Conservation (phyloP, 768 basidiomycete species). For the Leccinellum rugosiceps region DNA sequence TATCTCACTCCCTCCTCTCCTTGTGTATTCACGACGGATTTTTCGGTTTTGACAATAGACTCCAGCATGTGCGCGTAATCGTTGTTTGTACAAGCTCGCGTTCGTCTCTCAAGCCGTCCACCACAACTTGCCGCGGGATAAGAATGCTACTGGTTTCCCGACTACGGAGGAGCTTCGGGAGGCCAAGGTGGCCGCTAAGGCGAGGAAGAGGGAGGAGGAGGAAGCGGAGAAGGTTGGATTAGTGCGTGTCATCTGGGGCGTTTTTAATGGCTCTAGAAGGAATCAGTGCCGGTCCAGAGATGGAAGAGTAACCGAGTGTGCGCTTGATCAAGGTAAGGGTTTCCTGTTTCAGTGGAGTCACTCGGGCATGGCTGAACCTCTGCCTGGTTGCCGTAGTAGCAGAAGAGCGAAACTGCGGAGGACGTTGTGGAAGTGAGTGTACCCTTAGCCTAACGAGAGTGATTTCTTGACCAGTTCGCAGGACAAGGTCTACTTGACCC, state of each 20-base stretch:
- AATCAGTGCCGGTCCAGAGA: constrained; percentile 51
- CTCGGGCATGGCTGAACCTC: constrained; percentile 20
- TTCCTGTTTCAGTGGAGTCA: not conserved
- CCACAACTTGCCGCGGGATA: no score
- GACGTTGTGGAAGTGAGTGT: constrained; percentile 64
- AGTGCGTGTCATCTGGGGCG: constrained; percentile 41
- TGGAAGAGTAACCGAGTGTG: constrained; percentile 44
- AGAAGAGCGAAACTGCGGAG: constrained; percentile 46
- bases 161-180: constrained; percentile 76
- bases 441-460: not conserved
- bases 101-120: constrained; percentile 78
- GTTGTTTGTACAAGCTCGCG: no score
- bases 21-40: not conserved
- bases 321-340: constrained; percentile 51
- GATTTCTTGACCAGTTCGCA: constrained; percentile 28
- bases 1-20: constrained; percentile 12
- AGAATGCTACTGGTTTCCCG: constrained; percentile 71
- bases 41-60: constrained; percentile 16
- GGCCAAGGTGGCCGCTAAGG: constrained; percentile 65
- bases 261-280: not conserved
- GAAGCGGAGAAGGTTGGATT: constrained; percentile 71
- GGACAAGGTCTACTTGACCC: constrained; percentile 64
- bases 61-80: constrained; percentile 47
- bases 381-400: constrained; percentile 20
- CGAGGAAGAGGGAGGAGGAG: constrained; percentile 62